These are phyloP conservation scores for Grosmannia huntii DNA, from an alignment of 2,329 filamentous ascomycete species.

Conservation along the genomic window DNA sequence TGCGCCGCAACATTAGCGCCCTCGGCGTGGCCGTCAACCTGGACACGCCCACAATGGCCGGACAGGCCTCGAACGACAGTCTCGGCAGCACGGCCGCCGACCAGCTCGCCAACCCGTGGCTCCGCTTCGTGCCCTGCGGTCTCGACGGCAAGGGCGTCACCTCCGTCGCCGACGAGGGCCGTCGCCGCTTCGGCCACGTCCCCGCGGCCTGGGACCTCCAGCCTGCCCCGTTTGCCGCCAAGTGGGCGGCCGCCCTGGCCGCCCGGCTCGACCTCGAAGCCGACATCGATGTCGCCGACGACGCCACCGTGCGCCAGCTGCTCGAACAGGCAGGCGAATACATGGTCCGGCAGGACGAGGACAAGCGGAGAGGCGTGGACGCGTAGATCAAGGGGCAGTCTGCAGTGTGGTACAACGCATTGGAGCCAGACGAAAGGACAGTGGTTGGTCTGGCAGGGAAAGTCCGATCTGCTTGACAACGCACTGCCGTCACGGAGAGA, in stretches of 20 bases:
- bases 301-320: constrained; percentile 1
- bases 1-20: constrained; percentile 69
- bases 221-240: constrained; percentile 6
- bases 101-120: constrained; percentile 39
- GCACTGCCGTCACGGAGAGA: no score
- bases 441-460: no score
- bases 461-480: no score
- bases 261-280: constrained; percentile 5
- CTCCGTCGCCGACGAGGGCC: constrained; percentile 48
- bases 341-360: background rate
- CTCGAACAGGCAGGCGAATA: constrained; percentile 2
- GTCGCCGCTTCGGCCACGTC: constrained; percentile 7
- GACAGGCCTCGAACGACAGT: constrained; percentile 9
- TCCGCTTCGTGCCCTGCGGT: constrained; percentile 80
- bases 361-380: background rate
- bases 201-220: constrained; percentile 8
- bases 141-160: constrained; percentile 67
- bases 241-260: constrained; percentile 10
- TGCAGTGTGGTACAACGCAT: no score
- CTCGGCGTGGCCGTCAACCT: constrained; percentile 77
- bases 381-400: no score
- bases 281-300: constrained; percentile 6
- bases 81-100: background rate
- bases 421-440: no score
- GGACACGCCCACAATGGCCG: constrained; percentile 37